These are phyloP conservation scores for Blastobotrys illinoisensis DNA, from an alignment of 1,139 yeast species.

Conservation along the genomic window DNA sequence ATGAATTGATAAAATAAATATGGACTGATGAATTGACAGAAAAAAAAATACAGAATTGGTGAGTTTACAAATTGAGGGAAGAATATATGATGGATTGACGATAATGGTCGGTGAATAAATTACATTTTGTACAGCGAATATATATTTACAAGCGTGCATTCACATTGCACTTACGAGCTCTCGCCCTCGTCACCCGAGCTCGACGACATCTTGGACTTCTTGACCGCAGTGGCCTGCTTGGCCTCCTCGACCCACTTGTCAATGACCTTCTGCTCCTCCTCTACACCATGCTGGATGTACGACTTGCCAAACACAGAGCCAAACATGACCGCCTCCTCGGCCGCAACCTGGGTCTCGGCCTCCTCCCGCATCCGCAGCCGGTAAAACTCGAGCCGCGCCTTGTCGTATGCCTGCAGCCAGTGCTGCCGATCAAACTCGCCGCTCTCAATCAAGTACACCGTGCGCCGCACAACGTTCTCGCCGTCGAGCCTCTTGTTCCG, in stretches of 20 bases:
- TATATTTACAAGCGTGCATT: background rate
- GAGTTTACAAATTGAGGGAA: too few relatives aligned
- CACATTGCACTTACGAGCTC: background rate
- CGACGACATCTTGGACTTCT: slow-evolving; percentile 7
- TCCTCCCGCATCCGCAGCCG: slow-evolving; percentile 81
- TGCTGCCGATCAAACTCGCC: slow-evolving; percentile 33
- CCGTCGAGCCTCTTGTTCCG: slow-evolving; percentile 75
- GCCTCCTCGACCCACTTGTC: slow-evolving; percentile 74
- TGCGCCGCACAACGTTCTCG: slow-evolving; percentile 90
- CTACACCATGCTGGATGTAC: slow-evolving; percentile 60
- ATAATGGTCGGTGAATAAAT: background rate
- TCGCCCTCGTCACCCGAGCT: background rate
- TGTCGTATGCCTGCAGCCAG: slow-evolving; percentile 68
- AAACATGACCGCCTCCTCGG: slow-evolving; percentile 80
- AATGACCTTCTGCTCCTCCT: slow-evolving; percentile 63
- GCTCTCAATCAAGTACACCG: slow-evolving; percentile 58
- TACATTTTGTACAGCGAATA: background rate
- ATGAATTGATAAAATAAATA: too few relatives aligned
- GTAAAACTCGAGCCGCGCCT: slow-evolving; percentile 84
- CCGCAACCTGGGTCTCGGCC: slow-evolving; percentile 63
- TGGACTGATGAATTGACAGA: too few relatives aligned
- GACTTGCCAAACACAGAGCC: slow-evolving; percentile 70
- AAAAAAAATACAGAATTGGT: too few relatives aligned
- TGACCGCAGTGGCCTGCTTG: slow-evolving; percentile 26
- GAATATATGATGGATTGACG: too few relatives aligned